These are phyloP conservation scores for Lophium mytilinum DNA, from an alignment of 495 filamentous ascomycete genomes.

Conservation along the genomic window DNA sequence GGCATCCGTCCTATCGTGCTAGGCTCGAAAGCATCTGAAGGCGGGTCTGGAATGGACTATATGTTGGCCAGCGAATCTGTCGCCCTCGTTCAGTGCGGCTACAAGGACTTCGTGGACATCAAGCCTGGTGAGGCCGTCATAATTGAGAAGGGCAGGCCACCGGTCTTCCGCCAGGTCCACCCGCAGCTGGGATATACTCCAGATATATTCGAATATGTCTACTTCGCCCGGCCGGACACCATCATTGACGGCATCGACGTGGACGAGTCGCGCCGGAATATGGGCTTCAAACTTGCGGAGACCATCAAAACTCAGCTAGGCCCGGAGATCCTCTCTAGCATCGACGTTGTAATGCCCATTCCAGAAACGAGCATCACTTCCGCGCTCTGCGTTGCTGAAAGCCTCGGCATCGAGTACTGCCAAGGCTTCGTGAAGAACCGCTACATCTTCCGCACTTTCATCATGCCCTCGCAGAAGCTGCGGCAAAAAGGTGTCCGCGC, in stretches of 20 bases:
- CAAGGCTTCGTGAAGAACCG: conserved; percentile 91
- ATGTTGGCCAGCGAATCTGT: conserved; percentile 98
- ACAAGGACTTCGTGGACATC: conserved; percentile 73
- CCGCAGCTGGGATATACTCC: conserved; percentile 67
- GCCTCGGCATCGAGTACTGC: conserved; percentile 70
- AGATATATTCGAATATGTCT: conserved; percentile 90
- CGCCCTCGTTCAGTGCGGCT: conserved; percentile 80
- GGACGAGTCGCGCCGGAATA: conserved; percentile 78
- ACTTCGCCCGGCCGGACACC: conserved; percentile 82
- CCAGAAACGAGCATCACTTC: conserved; percentile 82
- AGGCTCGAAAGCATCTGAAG: conserved; percentile 62
- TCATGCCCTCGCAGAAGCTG: conserved; percentile 82
- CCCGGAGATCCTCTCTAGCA: conserved; percentile 66
- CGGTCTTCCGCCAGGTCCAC: conserved; percentile 70
- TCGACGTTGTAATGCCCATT: conserved; percentile 87
- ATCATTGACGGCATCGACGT: conserved; percentile 92
- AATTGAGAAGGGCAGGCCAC: conserved; percentile 72
- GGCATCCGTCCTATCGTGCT: conserved; percentile 87
- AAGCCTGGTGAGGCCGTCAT: conserved; percentile 90
- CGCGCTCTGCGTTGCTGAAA: conserved; percentile 69
- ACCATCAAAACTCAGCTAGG: conserved; percentile 68
- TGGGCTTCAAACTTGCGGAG: conserved; percentile 81
- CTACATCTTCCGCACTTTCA: conserved; percentile 94
- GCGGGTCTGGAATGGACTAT: conserved; percentile 70
- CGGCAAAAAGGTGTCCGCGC: conserved; percentile 71